Base-by-base conservation (phyloP, 2,329 filamentous ascomycete genomes). In the Akanthomyces uredinophilus region DNA sequence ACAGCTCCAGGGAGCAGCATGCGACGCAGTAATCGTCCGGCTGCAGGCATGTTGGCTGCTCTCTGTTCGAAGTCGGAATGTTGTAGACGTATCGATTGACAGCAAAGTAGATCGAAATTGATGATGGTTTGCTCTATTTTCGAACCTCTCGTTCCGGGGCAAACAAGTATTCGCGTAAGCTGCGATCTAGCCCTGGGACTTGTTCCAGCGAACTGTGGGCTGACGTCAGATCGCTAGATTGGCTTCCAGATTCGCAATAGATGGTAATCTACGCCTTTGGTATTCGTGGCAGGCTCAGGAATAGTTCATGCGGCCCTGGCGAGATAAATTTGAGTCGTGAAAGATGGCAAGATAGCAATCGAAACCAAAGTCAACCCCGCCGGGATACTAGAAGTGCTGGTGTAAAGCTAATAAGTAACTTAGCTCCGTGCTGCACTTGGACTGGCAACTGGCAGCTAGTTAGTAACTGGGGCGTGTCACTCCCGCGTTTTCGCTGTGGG, bases 1-100 rank as follows among this genome's bases (percentile, higher is more conserved):
- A 77, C 68, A 24, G 77, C 76, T 50, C 77, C 72, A 2, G 80
- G 77, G 29, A 79, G 68, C 29, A 78, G 75, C 22, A 80, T 69
- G 59, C 79, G 78, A 67, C 80, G 77, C 47, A 80, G 64, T 46
- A 77, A 51, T 35, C 46, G 56, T 35, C 39, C 24, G 43, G 35
- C 46, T 18, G 50, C 49, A 29, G 60, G 43, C 54, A 63, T 53
- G 41, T 32, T 54, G 61, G 39, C 37, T n/a, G 46, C 20, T 6
- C 37, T 18, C 11, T 37, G 27, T 24, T 46, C 24, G 32, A n/a
- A 32, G 10, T 32, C 16, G 4, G 16, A 22, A n/a, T 1, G 18
- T 44, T 14, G 11, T n/a, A 4, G 16, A 43, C 5, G 7, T 11
- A 11, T 52, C n/a, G 8, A 52, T 13, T 1, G 22, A n/a, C 13